These are phyloP conservation scores for Carex myosuroides DNA, from an alignment of 176 grass and related monocot genomes.

Conservation along the genomic window DNA sequence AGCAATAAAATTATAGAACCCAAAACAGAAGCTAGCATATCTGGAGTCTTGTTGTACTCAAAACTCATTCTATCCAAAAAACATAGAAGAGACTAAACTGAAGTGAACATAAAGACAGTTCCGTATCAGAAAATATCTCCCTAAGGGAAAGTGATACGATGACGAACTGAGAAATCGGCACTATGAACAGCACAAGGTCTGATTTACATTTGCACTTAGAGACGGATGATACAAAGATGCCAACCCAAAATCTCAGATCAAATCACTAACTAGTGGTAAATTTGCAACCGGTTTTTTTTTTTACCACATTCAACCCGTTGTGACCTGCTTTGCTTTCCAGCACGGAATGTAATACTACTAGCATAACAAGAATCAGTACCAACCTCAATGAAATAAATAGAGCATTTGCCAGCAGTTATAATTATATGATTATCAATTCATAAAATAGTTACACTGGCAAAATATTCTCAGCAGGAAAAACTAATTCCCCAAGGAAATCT, in stretches of 20 bases:
- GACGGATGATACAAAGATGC: not conserved
- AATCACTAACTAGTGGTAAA: not conserved
- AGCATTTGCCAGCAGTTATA: not conserved
- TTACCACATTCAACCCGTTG: not conserved
- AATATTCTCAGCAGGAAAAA: not conserved
- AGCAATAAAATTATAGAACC: no score
- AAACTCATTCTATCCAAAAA: not conserved
- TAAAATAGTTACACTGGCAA: conserved; percentile 1
- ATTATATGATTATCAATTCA: not conserved
- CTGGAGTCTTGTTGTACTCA: not conserved
- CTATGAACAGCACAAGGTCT: not conserved
- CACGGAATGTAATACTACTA: not conserved
- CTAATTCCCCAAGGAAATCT: not conserved
- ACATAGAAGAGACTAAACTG: not conserved
- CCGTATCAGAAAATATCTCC: not conserved
- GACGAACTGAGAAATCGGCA: not conserved
- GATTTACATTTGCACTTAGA: not conserved
- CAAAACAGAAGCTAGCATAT: not conserved
- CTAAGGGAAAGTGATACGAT: not conserved
- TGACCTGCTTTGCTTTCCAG: not conserved
- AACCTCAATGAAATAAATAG: not conserved
- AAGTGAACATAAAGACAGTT: not conserved
- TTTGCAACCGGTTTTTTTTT: not conserved
- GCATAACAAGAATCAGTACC: not conserved
- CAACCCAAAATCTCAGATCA: not conserved